Evolutionary conservation across 352 stramenopile genomes (phyloP).

Genomic region (Phytophthora kernoviae): DNA sequence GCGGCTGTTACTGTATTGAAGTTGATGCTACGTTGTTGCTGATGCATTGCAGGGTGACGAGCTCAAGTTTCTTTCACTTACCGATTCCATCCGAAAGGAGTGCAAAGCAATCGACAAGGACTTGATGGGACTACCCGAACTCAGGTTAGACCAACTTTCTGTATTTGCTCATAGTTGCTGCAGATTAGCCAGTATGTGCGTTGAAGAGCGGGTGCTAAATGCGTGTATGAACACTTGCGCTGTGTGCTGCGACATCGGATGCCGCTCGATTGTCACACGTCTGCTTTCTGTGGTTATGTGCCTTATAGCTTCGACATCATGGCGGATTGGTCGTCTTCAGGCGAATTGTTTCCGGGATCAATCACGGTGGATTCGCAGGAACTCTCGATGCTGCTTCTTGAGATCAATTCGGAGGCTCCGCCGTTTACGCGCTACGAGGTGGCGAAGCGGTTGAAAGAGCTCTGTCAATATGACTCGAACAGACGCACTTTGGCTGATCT

Average conservation of each 20-base stretch:
- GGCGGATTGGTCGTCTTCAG: slow-evolving; percentile 53
- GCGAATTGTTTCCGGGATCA: slow-evolving; percentile 53
- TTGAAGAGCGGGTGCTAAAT: slow-evolving; percentile 26
- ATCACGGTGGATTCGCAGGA: slow-evolving; percentile 52
- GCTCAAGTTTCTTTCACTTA: slow-evolving; percentile 68
- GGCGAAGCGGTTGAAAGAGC: slow-evolving; percentile 77
- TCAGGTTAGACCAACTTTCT: slow-evolving; percentile 49
- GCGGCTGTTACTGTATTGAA: background rate
- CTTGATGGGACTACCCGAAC: slow-evolving; percentile 58
- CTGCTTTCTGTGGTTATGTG: slow-evolving; percentile 15
- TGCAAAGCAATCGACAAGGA: slow-evolving; percentile 69
- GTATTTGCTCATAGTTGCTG: slow-evolving; percentile 20
- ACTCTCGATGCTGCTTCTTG: slow-evolving; percentile 59
- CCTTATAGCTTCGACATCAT: slow-evolving; percentile 70
- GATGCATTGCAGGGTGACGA: slow-evolving; percentile 55
- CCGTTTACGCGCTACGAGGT: slow-evolving; percentile 68
- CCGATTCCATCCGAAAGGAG: slow-evolving; percentile 64
- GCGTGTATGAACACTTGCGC: slow-evolving; percentile 20
- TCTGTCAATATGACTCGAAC: slow-evolving; percentile 62
- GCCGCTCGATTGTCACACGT: slow-evolving; percentile 8
- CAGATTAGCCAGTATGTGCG: too few relatives aligned
- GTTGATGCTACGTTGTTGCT: slow-evolving; percentile 25
- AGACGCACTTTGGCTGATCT: slow-evolving; percentile 45
- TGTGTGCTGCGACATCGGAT: slow-evolving; percentile 16
- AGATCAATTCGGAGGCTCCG: slow-evolving; percentile 56